Evolutionary conservation across 179 eudicot species (phyloP).

Genomic region (Sideroxylon spinosum): DNA sequence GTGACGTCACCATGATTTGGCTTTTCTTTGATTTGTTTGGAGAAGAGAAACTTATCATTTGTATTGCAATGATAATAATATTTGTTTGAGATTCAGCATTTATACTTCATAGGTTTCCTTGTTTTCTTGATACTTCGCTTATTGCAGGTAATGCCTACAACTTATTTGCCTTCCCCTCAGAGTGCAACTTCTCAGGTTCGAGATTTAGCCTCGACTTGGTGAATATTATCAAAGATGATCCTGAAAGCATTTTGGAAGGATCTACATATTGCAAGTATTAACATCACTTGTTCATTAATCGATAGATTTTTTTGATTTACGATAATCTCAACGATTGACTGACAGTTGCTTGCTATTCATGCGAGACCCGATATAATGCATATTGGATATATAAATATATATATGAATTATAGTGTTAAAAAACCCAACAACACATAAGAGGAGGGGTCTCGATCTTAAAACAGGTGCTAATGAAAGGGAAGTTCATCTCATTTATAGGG

Average conservation of each 20-base stretch:
- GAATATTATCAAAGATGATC: conserved; percentile 53
- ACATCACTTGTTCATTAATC: conserved; percentile 6
- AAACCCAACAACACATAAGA: no score
- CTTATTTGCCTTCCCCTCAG: conserved; percentile 96
- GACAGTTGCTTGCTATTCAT: not conserved
- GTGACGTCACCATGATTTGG: not conserved
- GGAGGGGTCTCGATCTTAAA: no score
- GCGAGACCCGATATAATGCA: not conserved
- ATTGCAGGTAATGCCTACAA: conserved; percentile 55
- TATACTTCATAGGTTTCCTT: not conserved
- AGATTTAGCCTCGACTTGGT: conserved; percentile 71
- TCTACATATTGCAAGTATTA: conserved; percentile 48
- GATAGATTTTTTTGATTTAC: not conserved
- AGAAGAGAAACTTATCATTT: not conserved
- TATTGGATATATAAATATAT: no score
- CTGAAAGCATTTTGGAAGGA: conserved; percentile 45
- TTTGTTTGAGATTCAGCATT: not conserved
- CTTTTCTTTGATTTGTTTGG: not conserved
- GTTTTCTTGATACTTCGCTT: not conserved
- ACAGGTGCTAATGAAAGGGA: no score
- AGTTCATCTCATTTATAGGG: no score
- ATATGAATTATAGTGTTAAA: not conserved
- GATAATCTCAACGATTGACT: no score
- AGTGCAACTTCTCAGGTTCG: conserved; percentile 91
- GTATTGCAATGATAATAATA: not conserved